These are phyloP conservation scores for Dothideomycetes sp. DNA, from an alignment of 2,329 filamentous ascomycete genomes.

Conservation along the genomic window DNA sequence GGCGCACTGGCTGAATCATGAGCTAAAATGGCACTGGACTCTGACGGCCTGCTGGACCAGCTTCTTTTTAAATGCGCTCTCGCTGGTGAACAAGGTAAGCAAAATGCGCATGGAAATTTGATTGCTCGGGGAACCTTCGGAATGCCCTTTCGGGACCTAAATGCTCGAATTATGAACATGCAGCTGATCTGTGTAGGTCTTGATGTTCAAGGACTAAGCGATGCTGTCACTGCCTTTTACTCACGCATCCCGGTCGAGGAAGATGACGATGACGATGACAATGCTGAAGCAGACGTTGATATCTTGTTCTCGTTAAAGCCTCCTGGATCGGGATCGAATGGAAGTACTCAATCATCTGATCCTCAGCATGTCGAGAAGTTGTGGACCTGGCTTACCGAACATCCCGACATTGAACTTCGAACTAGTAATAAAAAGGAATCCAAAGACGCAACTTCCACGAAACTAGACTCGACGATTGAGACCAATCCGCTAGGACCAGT, in stretches of 20 bases:
- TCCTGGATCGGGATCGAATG: slow-evolving; percentile 9
- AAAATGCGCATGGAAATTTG: background rate
- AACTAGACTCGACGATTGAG: background rate
- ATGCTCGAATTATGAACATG: background rate
- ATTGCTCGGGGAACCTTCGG: background rate
- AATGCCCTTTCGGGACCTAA: slow-evolving; percentile 3
- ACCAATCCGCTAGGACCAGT: slow-evolving; percentile 8
- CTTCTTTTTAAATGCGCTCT: slow-evolving; percentile 49
- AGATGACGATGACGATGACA: slow-evolving; percentile 9
- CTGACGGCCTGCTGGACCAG: slow-evolving; percentile 47
- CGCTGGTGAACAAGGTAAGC: slow-evolving; percentile 46
- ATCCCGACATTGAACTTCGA: slow-evolving; percentile 45
- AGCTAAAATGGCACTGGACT: slow-evolving; percentile 33
- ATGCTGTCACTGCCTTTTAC: slow-evolving; percentile 26
- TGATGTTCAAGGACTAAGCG: slow-evolving; percentile 25
- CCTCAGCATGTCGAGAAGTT: slow-evolving; percentile 40
- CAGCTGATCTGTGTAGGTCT: slow-evolving; percentile 4
- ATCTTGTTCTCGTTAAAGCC: slow-evolving; percentile 16
- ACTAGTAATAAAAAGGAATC: slow-evolving; percentile 28
- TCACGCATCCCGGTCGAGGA: slow-evolving; percentile 9
- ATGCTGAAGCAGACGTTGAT: slow-evolving; percentile 8
- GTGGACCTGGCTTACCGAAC: slow-evolving; percentile 46
- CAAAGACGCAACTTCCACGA: slow-evolving; percentile 14
- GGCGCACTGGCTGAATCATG: slow-evolving; percentile 1
- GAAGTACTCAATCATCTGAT: slow-evolving; percentile 27